Base-by-base conservation (phyloP, 192 early-diverging fungal genomes). In the Oehlia diaphana region DNA sequence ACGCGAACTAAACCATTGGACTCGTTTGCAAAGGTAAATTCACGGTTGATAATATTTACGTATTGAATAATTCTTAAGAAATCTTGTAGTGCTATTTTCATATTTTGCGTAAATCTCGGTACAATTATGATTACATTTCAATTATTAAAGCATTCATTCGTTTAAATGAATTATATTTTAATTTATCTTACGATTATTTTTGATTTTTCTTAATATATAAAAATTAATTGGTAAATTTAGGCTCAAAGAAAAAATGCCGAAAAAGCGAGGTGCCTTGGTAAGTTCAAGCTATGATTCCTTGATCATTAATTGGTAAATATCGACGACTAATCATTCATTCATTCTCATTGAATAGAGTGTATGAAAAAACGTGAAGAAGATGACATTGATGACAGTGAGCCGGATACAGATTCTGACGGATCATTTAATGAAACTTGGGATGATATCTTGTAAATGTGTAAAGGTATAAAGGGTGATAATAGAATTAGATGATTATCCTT, bases 171-270 rank as follows among this genome's bases (percentile, higher is more conserved):
- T 47, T 47, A 0, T 5, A 42, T 8, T 12, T 2, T 0, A 47
- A 47, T 47, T 47, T 42, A 47, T 12, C 12, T 47, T 47, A 9
- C 42, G 8, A 31, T 31, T 31, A 31, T 2, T 4, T 16, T 4
- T 68, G 26, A 63, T 31, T 66, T 63, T 74, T 23, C 13, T 42
- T 49, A 26, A 37, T 58, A n/a, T n/a, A n/a, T n/a, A 1, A 19
- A 31, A 19, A 53, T 53, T 53, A 19, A 13, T 16, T 19, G 12
- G 4, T 31, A 31, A 14, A 42, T 42, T 39, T 79, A 86, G 85
- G 80, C 81, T 14, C 86, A 87, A 67, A 78, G 86, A 0, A 83
- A 69, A 35, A 81, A 87, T n/a, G 84, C 84, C 3, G 86, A 87
- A 72, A 81, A 81, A 19, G 86, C 86, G 3, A 53, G 84, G 0